Evolutionary conservation across 306 rosid species (phyloP).

Genomic region (Potentilla sterilis): DNA sequence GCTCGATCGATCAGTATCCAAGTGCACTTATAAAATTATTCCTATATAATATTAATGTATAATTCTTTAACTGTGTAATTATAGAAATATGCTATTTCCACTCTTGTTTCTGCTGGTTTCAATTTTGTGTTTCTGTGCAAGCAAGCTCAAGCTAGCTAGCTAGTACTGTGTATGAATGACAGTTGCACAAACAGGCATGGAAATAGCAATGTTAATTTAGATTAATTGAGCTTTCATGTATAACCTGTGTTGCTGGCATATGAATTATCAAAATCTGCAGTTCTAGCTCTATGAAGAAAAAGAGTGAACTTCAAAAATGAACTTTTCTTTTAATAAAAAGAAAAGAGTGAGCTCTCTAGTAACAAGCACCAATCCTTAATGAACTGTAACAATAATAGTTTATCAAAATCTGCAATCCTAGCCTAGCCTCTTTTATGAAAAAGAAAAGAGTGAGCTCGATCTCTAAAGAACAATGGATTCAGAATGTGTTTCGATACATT

Average conservation of each 20-base stretch:
- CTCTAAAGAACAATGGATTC: too few species aligned
- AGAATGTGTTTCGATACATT: too few species aligned
- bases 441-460: too few species aligned
- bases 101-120: constrained; percentile 5
- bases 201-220: constrained; percentile 1
- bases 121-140: constrained; percentile 5
- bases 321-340: too few species aligned
- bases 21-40: neutral
- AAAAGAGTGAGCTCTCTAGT: too few species aligned
- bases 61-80: constrained; percentile 16
- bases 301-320: too few species aligned
- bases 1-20: constrained; percentile 3
- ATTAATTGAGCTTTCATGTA: neutral
- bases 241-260: neutral
- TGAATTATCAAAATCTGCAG: neutral
- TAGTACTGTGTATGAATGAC: constrained; percentile 1
- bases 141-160: constrained; percentile 9
- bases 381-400: neutral
- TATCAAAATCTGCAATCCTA: too few species aligned
- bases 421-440: too few species aligned
- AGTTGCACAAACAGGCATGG: constrained; percentile 14
- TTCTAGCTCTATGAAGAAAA: too few species aligned
- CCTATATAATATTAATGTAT: constrained; percentile 5
- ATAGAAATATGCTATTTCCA: constrained; percentile 12
- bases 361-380: too few species aligned